Evolutionary conservation across 164 flowering plant species (phyloP), one percentile per base, ranked within the genome.

Genomic region (Umbilicus rupestris): DNA sequence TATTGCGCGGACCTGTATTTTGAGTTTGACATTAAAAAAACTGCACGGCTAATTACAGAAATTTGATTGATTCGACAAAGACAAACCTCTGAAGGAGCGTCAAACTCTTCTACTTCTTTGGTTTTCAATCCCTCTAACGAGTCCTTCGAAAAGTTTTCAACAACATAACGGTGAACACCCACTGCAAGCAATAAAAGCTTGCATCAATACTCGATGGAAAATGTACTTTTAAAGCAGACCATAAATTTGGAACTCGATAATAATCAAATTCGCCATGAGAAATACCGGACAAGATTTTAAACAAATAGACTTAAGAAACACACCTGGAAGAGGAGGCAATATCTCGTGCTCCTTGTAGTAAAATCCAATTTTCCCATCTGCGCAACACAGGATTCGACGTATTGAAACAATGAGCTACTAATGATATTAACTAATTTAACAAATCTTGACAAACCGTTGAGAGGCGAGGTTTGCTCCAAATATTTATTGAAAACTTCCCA

Each of bases 301-400:
- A 41, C 44, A 2, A 55, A 55, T 11, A 4, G 3, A 58, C 2
- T 7, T 4, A 16, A 35, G 22, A 57, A 31, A 69, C 77, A 58
- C 8, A 94, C 98, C 87, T 69, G 99, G 99, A 24, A 94, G 89
- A 0, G 99, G 97, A 70, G 99, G 99, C 71, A 89, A 83, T 69
- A 94, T 94, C 79, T 94, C 99, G 79, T 89, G 93, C 69, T 94
- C 99, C 76, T 83, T 91, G 81, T 87, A 94, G 78, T 88, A 91
- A 79, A 94, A 94, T 30, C 99, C 99, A 7, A 91, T 65, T 76
- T 87, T 91, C 37, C 99, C 99, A 81, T 81, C 99, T 94, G 60
- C 3, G 14, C 1, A 5, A 19, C 14, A 28, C 17, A 55, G 28
- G 22, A 39, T 68, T 46, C 39, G 26, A 74, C 29, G 26, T 19